Conservation (phyloP, 305 asterid genomes). For the Plantago coronopus region DNA sequence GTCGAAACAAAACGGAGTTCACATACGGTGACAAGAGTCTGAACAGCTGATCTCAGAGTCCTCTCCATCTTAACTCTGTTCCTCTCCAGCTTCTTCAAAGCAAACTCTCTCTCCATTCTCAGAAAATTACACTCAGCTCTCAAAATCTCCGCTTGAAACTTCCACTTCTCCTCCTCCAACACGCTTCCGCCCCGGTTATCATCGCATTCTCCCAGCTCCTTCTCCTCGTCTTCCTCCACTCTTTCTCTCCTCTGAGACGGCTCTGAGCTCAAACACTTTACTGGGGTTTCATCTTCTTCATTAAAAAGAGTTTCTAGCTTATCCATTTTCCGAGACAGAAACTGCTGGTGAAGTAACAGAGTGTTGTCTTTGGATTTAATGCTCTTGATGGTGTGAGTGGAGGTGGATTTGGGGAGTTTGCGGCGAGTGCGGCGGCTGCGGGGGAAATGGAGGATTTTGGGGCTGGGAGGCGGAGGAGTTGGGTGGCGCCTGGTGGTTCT, state of each 20-base stretch:
- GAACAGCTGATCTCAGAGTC: slow-evolving; percentile 55
- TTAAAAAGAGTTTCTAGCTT: slow-evolving; percentile 45
- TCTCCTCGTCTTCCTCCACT: slow-evolving; percentile 25
- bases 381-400: slow-evolving; percentile 6
- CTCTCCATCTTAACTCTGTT: slow-evolving; percentile 46
- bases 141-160: slow-evolving; percentile 70
- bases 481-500: slow-evolving; percentile 62
- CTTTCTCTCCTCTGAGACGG: slow-evolving; percentile 43
- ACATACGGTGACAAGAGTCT: slow-evolving; percentile 45
- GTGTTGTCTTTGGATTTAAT: neutral
- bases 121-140: slow-evolving; percentile 65
- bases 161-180: slow-evolving; percentile 62
- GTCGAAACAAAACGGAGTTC: slow-evolving; percentile 6
- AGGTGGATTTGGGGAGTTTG: slow-evolving; percentile 31
- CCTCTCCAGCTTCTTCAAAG: slow-evolving; percentile 55
- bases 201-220: slow-evolving; percentile 13
- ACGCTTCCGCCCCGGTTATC: slow-evolving; percentile 6
- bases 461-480: slow-evolving; percentile 66
- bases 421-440: slow-evolving; percentile 59
- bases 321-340: slow-evolving; percentile 24
- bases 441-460: slow-evolving; percentile 75
- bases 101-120: slow-evolving; percentile 59
- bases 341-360: slow-evolving; percentile 23
- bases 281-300: slow-evolving; percentile 33
- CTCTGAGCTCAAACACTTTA: slow-evolving; percentile 28